These are phyloP conservation scores for Tetrapisispora iriomotensis DNA, from an alignment of 805 yeast species.

Conservation along the genomic window DNA sequence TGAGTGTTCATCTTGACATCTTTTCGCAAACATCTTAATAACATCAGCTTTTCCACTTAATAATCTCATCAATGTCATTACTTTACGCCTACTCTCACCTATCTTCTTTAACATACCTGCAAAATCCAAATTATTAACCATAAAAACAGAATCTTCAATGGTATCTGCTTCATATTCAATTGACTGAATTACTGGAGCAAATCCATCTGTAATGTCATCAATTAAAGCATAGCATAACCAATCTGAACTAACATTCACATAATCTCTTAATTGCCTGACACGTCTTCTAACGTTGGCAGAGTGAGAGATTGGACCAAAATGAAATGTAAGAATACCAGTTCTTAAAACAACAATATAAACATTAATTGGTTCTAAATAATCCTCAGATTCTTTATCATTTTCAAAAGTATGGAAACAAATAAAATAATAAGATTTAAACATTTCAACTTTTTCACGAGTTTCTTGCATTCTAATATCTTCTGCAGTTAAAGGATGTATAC, in stretches of 20 bases:
- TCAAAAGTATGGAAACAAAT: conserved; percentile 97
- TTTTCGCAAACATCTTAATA: conserved; percentile 87
- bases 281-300: conserved; percentile 74
- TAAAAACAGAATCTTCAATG: conserved; percentile 72
- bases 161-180: conserved; percentile 76
- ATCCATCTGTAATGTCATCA: conserved; percentile 79
- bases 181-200: conserved; percentile 70
- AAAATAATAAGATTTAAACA: conserved; percentile 82
- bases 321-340: conserved; percentile 60
- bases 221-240: conserved; percentile 77
- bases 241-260: conserved; percentile 68
- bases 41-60: conserved; percentile 94
- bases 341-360: conserved; percentile 65
- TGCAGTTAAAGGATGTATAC: conserved; percentile 94
- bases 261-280: conserved; percentile 68
- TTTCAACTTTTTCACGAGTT: conserved; percentile 92
- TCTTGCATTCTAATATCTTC: conserved; percentile 96
- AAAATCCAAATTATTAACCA: conserved; percentile 65
- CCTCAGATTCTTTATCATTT: conserved; percentile 68
- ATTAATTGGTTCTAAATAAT: conserved; percentile 71
- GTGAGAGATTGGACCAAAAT: conserved; percentile 57
- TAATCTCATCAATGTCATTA: conserved; percentile 85
- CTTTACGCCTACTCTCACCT: conserved; percentile 83
- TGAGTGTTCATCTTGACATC: conserved; percentile 66
- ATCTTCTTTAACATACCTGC: conserved; percentile 68